A percentile compares a stretch with the other conserved stretches of the same genome.
phyloP scores from a whole-genome alignment of 2,329 filamentous ascomycete genomes.

The Nectriaceae sp. region DNA sequence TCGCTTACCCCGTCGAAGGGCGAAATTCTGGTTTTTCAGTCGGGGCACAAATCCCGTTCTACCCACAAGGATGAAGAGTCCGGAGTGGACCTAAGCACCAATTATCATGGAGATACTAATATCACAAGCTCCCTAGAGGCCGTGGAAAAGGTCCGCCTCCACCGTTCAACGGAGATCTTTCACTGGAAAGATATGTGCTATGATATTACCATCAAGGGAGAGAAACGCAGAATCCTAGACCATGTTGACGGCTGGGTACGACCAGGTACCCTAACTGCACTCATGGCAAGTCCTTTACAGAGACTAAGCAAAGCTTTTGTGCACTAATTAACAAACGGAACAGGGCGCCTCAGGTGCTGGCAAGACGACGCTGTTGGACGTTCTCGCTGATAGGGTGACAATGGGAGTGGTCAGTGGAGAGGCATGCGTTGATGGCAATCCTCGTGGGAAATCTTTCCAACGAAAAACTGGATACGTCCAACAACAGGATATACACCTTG shows the following conservation, averaged over 20 bases:
- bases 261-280: slow-evolving; percentile 82
- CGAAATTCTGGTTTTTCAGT: slow-evolving; percentile 72
- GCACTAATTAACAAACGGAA: no score
- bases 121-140: no score
- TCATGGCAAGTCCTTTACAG: slow-evolving; percentile 75
- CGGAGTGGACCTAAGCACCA: no score
- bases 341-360: slow-evolving; percentile 78
- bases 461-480: slow-evolving; percentile 91
- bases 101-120: no score
- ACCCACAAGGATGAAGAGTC: slow-evolving; percentile 60
- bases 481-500: slow-evolving; percentile 86
- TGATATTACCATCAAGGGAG: slow-evolving; percentile 74
- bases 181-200: slow-evolving; percentile 85
- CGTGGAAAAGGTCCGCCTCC: no score
- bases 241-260: slow-evolving; percentile 93
- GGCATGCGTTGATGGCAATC: slow-evolving; percentile 68
- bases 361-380: slow-evolving; percentile 88
- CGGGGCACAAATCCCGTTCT: slow-evolving; percentile 64
- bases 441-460: slow-evolving; percentile 80
- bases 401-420: slow-evolving; percentile 88
- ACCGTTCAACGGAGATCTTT: no score
- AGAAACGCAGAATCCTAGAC: slow-evolving; percentile 77
- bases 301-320: background rate
- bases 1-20: slow-evolving; percentile 72
- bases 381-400: slow-evolving; percentile 80